phyloP scores from a whole-genome alignment of 2,329 filamentous ascomycete species.

The Curvularia spicifera region DNA sequence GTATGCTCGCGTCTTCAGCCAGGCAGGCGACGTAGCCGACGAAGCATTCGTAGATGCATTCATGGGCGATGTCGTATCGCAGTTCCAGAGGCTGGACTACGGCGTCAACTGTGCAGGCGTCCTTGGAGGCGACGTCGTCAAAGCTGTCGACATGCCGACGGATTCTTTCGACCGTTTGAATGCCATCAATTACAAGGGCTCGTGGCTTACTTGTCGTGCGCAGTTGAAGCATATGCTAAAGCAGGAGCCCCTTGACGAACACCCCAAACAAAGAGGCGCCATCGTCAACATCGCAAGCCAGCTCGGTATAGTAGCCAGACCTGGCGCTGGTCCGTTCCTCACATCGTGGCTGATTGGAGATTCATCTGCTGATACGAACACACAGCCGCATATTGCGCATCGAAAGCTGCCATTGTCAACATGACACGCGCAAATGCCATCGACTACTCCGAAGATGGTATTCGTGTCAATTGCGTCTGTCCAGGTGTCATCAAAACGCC shows the following conservation, averaged over 20 bases:
- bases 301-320: conserved; percentile 52
- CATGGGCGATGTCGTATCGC: conserved; percentile 43
- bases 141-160: conserved; percentile 56
- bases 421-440: conserved; percentile 65
- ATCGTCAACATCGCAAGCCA: conserved; percentile 65
- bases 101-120: conserved; percentile 64
- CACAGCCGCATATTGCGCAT: conserved; percentile 62
- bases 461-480: conserved; percentile 67
- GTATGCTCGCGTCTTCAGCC: conserved; percentile 41
- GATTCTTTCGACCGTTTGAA: conserved; percentile 62
- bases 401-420: conserved; percentile 64
- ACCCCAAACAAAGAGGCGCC: conserved; percentile 46
- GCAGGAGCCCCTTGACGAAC: conserved; percentile 56
- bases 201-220: conserved; percentile 63
- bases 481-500: conserved; percentile 59
- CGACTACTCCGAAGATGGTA: conserved; percentile 58
- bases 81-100: conserved; percentile 61
- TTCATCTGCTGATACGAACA: not conserved
- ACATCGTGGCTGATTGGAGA: not conserved
- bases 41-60: conserved; percentile 55
- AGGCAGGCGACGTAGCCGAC: conserved; percentile 59
- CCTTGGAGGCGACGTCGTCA: conserved; percentile 49
- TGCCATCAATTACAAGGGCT: conserved; percentile 63
- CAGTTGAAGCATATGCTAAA: conserved; percentile 59
- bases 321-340: conserved; percentile 30